phyloP scores from a whole-genome alignment of 345 rosid species.

The Laguncularia racemosa region DNA sequence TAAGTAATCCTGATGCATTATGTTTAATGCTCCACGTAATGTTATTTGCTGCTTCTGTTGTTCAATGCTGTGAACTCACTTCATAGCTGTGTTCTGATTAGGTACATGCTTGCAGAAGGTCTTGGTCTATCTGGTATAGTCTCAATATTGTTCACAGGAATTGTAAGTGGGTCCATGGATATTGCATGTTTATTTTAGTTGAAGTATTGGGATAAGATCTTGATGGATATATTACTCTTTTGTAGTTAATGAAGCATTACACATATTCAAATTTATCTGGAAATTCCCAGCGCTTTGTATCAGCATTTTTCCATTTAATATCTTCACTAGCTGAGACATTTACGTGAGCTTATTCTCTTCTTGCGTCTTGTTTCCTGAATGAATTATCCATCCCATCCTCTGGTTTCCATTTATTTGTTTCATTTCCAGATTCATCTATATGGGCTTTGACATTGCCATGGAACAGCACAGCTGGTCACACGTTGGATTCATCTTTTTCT shows the following conservation, averaged over 20 bases:
- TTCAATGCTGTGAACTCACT: conserved; percentile 4
- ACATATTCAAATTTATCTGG: conserved; percentile 88
- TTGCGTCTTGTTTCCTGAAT: conserved; percentile 8
- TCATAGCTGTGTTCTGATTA: conserved; percentile 16
- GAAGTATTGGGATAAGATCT: background rate
- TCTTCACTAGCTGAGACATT: conserved; percentile 98
- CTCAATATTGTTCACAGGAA: conserved; percentile 93
- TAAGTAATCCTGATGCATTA: conserved; percentile 2
- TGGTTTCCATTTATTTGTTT: conserved; percentile 14
- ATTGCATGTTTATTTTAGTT: too few relatives aligned
- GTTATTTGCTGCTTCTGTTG: background rate
- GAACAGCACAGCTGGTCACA: conserved; percentile 99
- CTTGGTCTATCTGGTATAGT: conserved; percentile 98
- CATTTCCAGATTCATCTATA: conserved; percentile 84
- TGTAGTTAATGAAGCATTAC: conserved; percentile 96
- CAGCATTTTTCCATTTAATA: conserved; percentile 89
- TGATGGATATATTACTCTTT: conserved; percentile 8
- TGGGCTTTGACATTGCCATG: conserved; percentile 99
- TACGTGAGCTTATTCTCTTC: conserved; percentile 36
- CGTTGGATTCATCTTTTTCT: conserved; percentile 85
- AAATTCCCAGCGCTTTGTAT: conserved; percentile 86
- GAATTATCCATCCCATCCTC: conserved; percentile 4
- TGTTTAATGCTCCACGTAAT: background rate
- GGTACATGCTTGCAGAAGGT: conserved; percentile 99
- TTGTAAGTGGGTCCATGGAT: conserved; percentile 41